Conservation (phyloP, 192 early-diverging fungal species). For the Gigaspora rosea region DNA sequence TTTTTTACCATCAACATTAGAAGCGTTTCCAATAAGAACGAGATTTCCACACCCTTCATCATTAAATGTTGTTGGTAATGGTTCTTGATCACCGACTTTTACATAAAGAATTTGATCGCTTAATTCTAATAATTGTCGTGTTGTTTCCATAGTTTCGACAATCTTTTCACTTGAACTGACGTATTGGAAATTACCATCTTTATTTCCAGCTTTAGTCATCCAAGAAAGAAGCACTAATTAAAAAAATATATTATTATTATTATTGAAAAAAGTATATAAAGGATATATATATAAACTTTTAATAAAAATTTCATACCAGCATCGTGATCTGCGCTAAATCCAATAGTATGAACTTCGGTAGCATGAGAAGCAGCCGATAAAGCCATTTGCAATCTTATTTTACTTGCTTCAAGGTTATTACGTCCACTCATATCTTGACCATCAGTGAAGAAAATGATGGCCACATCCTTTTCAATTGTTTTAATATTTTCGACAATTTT, state of each 20-base stretch:
- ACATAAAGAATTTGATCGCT: constrained; percentile 7
- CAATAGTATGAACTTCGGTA: constrained; percentile 42
- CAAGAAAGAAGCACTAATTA: constrained; percentile 37
- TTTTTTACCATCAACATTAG: background rate
- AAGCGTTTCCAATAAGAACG: background rate
- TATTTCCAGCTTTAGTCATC: constrained; percentile 42
- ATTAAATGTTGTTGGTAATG: constrained; percentile 2
- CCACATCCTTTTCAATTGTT: constrained; percentile 30
- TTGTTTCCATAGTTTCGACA: constrained; percentile 38
- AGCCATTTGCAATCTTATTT: background rate
- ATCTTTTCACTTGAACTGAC: constrained; percentile 37
- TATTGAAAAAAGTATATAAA: no score
- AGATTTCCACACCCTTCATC: constrained; percentile 13
- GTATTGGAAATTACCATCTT: constrained; percentile 49
- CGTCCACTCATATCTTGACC: constrained; percentile 22
- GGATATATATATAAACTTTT: no score
- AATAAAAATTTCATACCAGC: constrained; percentile 24
- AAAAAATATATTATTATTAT: no score
- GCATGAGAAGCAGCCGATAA: background rate
- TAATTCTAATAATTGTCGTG: constrained; percentile 34
- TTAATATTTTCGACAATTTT: constrained; percentile 20
- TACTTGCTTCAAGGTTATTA: background rate
- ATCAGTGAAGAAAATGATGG: constrained; percentile 48
- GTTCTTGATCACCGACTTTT: constrained; percentile 3
- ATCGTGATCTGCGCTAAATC: constrained; percentile 43